phyloP scores from a whole-genome alignment of 345 rosid species.

The Dipteronia sinensis region DNA sequence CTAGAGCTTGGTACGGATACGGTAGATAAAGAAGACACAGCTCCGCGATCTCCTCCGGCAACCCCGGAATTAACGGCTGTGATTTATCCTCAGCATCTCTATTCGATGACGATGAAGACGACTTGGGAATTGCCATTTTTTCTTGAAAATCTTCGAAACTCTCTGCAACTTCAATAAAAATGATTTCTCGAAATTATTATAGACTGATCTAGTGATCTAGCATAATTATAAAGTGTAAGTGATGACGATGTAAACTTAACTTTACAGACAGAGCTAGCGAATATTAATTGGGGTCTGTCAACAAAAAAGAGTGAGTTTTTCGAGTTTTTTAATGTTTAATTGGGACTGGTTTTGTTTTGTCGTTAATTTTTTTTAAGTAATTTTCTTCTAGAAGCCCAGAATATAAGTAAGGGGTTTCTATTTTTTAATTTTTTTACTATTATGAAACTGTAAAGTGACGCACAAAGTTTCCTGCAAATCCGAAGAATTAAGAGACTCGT shows the following conservation, averaged over 20 bases:
- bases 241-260: conserved; percentile 7
- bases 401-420: background rate
- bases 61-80: conserved; percentile 63
- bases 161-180: background rate
- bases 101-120: background rate
- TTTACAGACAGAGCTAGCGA: conserved; percentile 13
- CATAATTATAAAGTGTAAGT: background rate
- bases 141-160: background rate
- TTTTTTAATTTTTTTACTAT: background rate
- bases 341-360: background rate
- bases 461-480: conserved; percentile 27
- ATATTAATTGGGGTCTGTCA: background rate
- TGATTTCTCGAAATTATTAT: background rate
- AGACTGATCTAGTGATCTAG: background rate
- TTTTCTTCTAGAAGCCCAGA: background rate
- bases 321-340: conserved; percentile 13
- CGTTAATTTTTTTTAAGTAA: background rate
- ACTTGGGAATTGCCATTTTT: conserved; percentile 20
- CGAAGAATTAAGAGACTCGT: conserved; percentile 26
- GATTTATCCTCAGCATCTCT: conserved; percentile 11
- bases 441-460: conserved; percentile 14
- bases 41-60: conserved; percentile 70
- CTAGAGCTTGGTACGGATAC: conserved; percentile 58
- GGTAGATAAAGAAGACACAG: conserved; percentile 68
- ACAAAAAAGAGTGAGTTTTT: background rate